A percentile compares a stretch with the other conserved stretches of the same genome.
Conservation (phyloP, 257 asterid species). For the Eustoma russellianum region DNA sequence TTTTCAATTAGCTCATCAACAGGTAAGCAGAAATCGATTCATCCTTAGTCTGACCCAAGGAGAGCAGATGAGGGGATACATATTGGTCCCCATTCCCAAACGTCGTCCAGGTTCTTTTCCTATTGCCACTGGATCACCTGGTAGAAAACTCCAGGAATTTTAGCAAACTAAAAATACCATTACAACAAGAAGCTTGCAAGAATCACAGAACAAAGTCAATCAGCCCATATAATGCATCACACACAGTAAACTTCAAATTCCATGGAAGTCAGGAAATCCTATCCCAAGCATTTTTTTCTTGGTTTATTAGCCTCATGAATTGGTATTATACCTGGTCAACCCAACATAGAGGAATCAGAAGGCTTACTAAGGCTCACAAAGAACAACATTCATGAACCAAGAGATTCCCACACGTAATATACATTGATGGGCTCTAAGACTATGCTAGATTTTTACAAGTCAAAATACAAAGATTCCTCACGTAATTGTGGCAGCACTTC, state of each 20-base stretch:
- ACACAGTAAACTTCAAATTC: neutral
- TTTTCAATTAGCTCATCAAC: conserved; percentile 89
- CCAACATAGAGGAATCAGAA: too few relatives aligned
- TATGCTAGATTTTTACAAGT: too few relatives aligned
- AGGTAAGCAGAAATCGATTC: conserved; percentile 93
- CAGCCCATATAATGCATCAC: neutral
- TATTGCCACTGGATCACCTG: conserved; percentile 97
- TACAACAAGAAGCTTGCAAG: neutral
- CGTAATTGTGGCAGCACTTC: too few relatives aligned
- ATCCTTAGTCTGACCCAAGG: conserved; percentile 86
- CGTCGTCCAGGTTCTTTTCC: conserved; percentile 98
- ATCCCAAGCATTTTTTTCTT: neutral
- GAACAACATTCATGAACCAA: too few relatives aligned
- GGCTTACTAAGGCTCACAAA: too few relatives aligned
- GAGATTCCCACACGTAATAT: too few relatives aligned
- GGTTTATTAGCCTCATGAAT: too few relatives aligned
- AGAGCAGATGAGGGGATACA: conserved; percentile 95
- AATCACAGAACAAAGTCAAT: neutral
- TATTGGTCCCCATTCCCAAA: conserved; percentile 98
- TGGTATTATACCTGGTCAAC: too few relatives aligned
- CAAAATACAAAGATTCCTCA: too few relatives aligned
- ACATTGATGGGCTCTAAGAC: too few relatives aligned
- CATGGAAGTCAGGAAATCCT: neutral
- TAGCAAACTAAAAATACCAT: conserved; percentile 1
- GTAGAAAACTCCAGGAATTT: conserved; percentile 4